A percentile compares a stretch with the other conserved stretches of the same genome.
Evolutionary conservation across 2,329 filamentous ascomycete species (phyloP).

Genomic region (Aaosphaeria pasadenensis): DNA sequence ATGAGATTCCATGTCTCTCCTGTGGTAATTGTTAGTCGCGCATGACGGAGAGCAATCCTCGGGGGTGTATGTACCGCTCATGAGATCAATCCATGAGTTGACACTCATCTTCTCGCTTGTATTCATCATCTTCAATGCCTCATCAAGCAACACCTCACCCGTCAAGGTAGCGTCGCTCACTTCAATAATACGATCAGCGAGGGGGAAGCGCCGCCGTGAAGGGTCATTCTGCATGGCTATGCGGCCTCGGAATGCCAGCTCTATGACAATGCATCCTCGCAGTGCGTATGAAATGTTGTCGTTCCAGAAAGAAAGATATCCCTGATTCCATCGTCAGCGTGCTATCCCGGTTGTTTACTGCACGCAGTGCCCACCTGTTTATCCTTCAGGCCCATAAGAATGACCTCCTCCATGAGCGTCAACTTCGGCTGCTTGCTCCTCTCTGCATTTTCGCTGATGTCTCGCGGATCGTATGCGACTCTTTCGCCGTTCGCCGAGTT

Average conservation of each 20-base stretch:
- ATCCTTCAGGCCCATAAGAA: slow-evolving; percentile 93
- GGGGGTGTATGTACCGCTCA: slow-evolving; percentile 73
- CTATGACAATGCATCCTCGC: slow-evolving; percentile 96
- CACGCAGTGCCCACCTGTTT: slow-evolving; percentile 73
- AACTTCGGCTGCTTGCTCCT: slow-evolving; percentile 97
- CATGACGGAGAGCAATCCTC: not conserved
- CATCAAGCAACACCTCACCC: slow-evolving; percentile 93
- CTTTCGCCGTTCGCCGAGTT: slow-evolving; percentile 93
- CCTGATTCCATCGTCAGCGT: slow-evolving; percentile 52
- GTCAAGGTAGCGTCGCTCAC: slow-evolving; percentile 96
- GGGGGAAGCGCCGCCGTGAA: slow-evolving; percentile 82
- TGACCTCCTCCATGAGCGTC: slow-evolving; percentile 97
- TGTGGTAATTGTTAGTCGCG: slow-evolving; percentile 40
- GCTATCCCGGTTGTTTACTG: not conserved
- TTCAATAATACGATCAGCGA: slow-evolving; percentile 92
- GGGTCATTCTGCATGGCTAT: slow-evolving; percentile 99
- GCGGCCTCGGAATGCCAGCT: slow-evolving; percentile 91
- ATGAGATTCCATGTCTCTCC: slow-evolving; percentile 99
- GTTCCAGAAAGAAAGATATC: slow-evolving; percentile 99
- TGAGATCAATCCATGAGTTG: slow-evolving; percentile 96
- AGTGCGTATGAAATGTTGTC: slow-evolving; percentile 99
- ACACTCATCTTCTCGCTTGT: slow-evolving; percentile 99
- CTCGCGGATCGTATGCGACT: slow-evolving; percentile 94
- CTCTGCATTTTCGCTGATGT: slow-evolving; percentile 96
- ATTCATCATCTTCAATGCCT: slow-evolving; percentile 99